Evolutionary conservation across 2,329 filamentous ascomycete genomes (phyloP), one percentile per base, ranked within the genome.

Genomic region (Didymella arachidicola): DNA sequence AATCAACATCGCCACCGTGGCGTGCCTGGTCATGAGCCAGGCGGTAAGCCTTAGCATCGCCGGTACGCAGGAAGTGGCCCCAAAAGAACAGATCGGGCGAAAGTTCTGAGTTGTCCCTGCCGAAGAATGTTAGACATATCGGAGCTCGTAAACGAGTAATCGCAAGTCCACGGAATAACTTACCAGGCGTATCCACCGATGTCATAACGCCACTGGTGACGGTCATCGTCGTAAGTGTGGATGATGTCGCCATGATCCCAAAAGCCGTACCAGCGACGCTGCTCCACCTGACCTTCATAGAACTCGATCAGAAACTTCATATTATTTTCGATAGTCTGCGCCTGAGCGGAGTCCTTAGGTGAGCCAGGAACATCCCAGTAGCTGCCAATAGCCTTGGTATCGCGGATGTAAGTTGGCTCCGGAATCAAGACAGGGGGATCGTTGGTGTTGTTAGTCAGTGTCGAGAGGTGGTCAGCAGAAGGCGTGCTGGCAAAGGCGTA

Each of bases 21-120:
- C 86, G 79, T 0, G 83, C 83, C 51, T 86, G 73, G 0, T 84
- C 82, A 66, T 88, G 86, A 0, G 86, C 85, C 45, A 88, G 81
- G 0, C 83, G 80, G 65, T 83, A 89, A 0, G 86, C 81, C 51
- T 86, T 84, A 3, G 81, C 79, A 2, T 83, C 78, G 0, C 85
- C 85, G 0, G 85, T 88, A 10, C 83, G 82, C 2, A 88, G 78
- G 73, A 88, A 89, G 57, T 86, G 84, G 4, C 81, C 81, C 86
- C 86, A 88, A 64, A 88, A 82, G 75, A 84, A 88, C 2, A 88
- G 72, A 63, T 88, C 86, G 0, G 86, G 84, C 0, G 86, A 88
- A 0, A 89, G 78, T 68, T 89, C 86, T 0, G 83, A 86, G 66
- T 88, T 88, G 47, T 88, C 86, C 86, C 86, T 88, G 0, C 85